phyloP scores from a whole-genome alignment of 257 asterid genomes.

The Scutellaria barbata region DNA sequence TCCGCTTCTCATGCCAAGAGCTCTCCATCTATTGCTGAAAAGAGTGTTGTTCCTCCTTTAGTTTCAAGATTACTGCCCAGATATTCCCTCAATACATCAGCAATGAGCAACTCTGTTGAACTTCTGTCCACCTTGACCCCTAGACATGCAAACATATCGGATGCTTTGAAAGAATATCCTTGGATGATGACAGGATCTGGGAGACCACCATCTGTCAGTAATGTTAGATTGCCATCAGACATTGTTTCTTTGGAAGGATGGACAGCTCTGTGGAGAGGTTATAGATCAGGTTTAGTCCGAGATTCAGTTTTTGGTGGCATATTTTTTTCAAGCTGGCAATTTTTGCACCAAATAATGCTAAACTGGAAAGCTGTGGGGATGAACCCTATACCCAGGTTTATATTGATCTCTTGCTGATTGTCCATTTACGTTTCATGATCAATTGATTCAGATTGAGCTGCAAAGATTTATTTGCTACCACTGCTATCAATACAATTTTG shows the following conservation, averaged over 20 bases:
- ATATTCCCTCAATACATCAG: conserved; percentile 58
- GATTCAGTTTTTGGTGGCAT: conserved; percentile 90
- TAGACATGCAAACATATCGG: conserved; percentile 57
- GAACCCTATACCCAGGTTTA: conserved; percentile 85
- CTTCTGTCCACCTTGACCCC: conserved; percentile 73
- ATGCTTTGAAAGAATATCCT: conserved; percentile 81
- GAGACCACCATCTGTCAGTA: conserved; percentile 74
- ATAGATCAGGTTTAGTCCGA: conserved; percentile 79
- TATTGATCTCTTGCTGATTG: not conserved
- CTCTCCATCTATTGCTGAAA: conserved; percentile 49
- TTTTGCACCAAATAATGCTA: conserved; percentile 67
- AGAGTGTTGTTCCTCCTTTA: conserved; percentile 53
- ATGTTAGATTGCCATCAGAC: conserved; percentile 63
- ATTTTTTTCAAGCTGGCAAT: conserved; percentile 89
- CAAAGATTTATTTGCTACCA: conserved; percentile 12
- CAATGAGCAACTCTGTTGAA: conserved; percentile 63
- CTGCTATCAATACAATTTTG: not conserved
- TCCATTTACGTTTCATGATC: conserved; percentile 12
- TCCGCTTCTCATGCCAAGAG: conserved; percentile 62
- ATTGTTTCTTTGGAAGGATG: conserved; percentile 82
- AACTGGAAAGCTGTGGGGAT: conserved; percentile 95
- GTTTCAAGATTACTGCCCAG: conserved; percentile 69
- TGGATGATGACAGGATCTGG: conserved; percentile 99
- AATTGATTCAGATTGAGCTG: not conserved
- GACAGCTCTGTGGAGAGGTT: conserved; percentile 86